Evolutionary conservation across 116 monocot species (phyloP).

Genomic region (Zostera marina): DNA sequence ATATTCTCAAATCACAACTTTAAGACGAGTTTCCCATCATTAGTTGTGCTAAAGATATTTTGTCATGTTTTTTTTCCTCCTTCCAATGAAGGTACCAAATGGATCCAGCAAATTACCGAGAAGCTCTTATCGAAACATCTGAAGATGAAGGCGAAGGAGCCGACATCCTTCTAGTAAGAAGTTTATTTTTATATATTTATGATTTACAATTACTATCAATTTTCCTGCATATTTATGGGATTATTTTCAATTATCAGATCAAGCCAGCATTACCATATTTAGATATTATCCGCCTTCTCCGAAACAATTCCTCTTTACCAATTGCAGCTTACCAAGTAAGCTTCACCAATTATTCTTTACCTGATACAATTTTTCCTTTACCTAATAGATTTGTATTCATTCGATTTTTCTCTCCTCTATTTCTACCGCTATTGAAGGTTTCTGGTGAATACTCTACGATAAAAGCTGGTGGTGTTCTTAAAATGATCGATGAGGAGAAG

Average conservation of each 20-base stretch:
- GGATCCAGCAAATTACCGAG: slow-evolving; percentile 94
- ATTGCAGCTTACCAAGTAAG: slow-evolving; percentile 89
- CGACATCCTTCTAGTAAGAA: slow-evolving; percentile 71
- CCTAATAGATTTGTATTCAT: no score
- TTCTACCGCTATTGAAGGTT: slow-evolving; percentile 28
- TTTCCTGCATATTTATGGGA: not conserved
- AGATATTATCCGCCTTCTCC: slow-evolving; percentile 71
- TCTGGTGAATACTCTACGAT: slow-evolving; percentile 98
- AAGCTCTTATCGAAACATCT: slow-evolving; percentile 78
- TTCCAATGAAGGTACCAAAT: slow-evolving; percentile 68
- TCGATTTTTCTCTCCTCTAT: not conserved
- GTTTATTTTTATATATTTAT: slow-evolving; percentile 2
- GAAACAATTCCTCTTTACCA: slow-evolving; percentile 72
- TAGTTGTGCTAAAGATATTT: not conserved
- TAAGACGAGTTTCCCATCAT: not conserved
- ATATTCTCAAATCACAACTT: not conserved
- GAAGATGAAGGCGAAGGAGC: slow-evolving; percentile 86
- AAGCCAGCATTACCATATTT: slow-evolving; percentile 89
- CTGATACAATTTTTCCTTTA: no score
- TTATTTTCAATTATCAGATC: slow-evolving; percentile 28
- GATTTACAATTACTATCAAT: not conserved
- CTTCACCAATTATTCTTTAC: no score
- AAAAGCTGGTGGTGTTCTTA: slow-evolving; percentile 66
- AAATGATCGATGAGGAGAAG: slow-evolving; percentile 90
- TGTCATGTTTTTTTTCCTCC: not conserved